Base-by-base conservation (phyloP, 306 rosid species). In the Citrullus mucosospermus region DNA sequence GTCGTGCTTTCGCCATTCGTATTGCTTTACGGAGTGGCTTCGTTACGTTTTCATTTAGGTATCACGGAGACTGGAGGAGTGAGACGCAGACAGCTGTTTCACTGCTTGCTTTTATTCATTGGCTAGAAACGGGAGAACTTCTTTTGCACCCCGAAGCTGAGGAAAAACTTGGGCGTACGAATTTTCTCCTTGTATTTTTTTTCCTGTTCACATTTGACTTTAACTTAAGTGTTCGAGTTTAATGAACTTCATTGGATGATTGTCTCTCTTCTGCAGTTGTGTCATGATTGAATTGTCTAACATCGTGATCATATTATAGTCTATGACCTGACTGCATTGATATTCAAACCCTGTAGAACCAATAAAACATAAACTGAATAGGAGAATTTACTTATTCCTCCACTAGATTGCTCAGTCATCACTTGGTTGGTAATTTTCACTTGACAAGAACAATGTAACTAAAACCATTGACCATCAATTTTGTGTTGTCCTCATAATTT, bases 1-100 rank as follows among this genome's bases (percentile, higher is more conserved):
- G 53, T 4, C 36, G 36, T 17, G 62, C 58, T 6, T 55, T 8
- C 41, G 2, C 4, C 66, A 28, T 34, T 78, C 44, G 20, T 80
- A 72, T 58, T 1, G 17, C 39, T 51, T 32, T 51, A 32, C 10
- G 59, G n/a, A 50, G 16, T 78, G 3, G 6, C 25, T 39, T 25
- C 80, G 18, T 38, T 68, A 16, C 61, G n/a, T 53, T 39, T 22
- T 77, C 61, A 63, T 80, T 8, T 85, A 94, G 98, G 89, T 92
- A 85, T 80, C 93, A 95, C 41, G 97, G 97, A 58, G 97, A 92
- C 81, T 95, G 99, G 99, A 92, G 75, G 88, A 84, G 91, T 75
- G 96, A 95, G 86, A 95, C 97, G 4, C 99, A 95, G 81, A 60
- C 93, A 4, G 97, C 90, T 77, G 97, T 92, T 81, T 92, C 97